These are phyloP conservation scores for Pseudomonodictys pantanalensis DNA, from an alignment of 495 filamentous ascomycete species.

Conservation along the genomic window DNA sequence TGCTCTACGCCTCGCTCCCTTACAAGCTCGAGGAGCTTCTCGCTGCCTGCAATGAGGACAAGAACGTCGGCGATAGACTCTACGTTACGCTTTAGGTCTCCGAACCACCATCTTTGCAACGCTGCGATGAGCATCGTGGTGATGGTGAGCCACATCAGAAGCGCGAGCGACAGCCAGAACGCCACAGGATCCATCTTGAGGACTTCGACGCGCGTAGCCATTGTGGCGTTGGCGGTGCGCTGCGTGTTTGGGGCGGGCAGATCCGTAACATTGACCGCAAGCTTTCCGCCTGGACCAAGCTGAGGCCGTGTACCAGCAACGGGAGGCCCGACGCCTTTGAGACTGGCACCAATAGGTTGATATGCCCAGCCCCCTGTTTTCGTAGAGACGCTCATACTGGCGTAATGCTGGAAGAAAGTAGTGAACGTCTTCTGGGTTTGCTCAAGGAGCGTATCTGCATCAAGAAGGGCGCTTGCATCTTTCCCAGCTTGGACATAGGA, in stretches of 20 bases:
- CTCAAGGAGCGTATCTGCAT: background rate
- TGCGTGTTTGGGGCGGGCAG: background rate
- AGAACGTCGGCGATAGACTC: background rate
- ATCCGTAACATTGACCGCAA: background rate
- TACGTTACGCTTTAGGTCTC: background rate
- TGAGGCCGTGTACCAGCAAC: background rate
- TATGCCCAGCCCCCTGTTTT: background rate
- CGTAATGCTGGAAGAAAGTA: background rate
- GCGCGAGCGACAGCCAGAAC: background rate
- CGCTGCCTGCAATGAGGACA: background rate
- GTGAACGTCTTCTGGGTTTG: background rate
- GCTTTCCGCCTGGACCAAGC: background rate
- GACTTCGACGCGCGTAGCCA: background rate
- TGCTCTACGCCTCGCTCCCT: background rate
- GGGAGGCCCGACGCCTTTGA: background rate
- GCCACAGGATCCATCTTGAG: background rate
- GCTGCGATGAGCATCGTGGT: background rate
- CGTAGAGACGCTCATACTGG: background rate
- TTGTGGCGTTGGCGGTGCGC: background rate
- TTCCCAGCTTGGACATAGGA: background rate
- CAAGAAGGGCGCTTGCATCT: background rate
- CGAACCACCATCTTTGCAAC: background rate
- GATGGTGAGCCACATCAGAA: background rate
- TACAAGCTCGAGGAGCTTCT: background rate
- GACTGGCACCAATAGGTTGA: background rate